These are phyloP conservation scores for Eutypella sp. DNA, from an alignment of 2,329 filamentous ascomycete genomes.

Conservation along the genomic window DNA sequence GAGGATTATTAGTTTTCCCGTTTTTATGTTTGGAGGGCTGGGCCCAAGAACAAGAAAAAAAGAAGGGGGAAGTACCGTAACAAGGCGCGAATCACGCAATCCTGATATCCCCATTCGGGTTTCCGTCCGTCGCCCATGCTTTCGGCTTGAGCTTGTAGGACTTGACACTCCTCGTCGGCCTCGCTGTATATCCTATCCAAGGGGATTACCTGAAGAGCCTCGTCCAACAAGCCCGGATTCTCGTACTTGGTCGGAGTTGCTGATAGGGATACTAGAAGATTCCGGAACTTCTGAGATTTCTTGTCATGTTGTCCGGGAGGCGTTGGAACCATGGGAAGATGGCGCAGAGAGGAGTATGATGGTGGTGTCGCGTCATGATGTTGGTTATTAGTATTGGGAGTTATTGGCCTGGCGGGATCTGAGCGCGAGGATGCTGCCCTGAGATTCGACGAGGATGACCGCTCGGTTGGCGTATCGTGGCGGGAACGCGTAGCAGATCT, in stretches of 20 bases:
- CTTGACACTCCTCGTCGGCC: conserved; percentile 88
- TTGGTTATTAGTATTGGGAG: conserved; percentile 29
- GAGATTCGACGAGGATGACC: conserved; percentile 45
- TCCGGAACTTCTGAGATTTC: conserved; percentile 70
- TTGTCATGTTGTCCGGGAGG: conserved; percentile 49
- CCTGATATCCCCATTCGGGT: conserved; percentile 96
- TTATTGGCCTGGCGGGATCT: conserved; percentile 39
- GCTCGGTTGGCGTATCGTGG: conserved; percentile 42
- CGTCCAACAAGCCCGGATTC: conserved; percentile 89
- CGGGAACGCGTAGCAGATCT: conserved; percentile 56
- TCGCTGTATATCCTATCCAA: conserved; percentile 84
- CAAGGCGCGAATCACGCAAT: conserved; percentile 87
- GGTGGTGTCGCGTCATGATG: conserved; percentile 38
- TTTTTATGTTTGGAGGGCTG: no score
- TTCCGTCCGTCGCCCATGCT: conserved; percentile 66
- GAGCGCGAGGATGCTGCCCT: conserved; percentile 34
- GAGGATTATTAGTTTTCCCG: no score
- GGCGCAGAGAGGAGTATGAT: conserved; percentile 56
- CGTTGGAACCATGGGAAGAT: conserved; percentile 49
- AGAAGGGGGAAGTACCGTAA: no score
- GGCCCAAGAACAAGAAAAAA: no score
- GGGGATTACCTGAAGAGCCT: conserved; percentile 81
- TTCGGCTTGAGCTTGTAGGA: conserved; percentile 67
- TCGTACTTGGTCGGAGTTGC: conserved; percentile 91
- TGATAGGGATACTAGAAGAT: conserved; percentile 78